Base-by-base conservation (phyloP, 140 eudicot species). In the Stevia rebaudiana region DNA sequence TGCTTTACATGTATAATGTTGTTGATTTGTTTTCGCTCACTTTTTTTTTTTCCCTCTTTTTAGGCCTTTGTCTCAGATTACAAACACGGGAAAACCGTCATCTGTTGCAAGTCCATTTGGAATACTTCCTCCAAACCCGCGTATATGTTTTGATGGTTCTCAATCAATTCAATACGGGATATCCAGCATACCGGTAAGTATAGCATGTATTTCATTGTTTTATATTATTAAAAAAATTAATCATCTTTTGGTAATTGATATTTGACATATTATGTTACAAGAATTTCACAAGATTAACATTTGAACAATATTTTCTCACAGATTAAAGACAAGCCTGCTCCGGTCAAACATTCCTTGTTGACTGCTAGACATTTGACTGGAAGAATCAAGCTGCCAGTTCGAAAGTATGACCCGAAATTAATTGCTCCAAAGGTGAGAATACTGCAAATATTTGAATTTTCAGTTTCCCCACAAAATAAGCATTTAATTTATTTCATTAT, bases 161-260 rank as follows among this genome's bases (percentile, higher is more conserved):
- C 57, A 23, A 33, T 39, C 82, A 39, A 63, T 76, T 70, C 80
- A 65, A 17, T 68, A 67, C 54, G 90, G 95, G 69, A 86, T 86
- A 67, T 81, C 95, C 41, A 81, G 84, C 73, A 56, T 84, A 31
- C 82, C 88, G 67, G 91, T 83, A 81, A 81, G 79, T 72, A 13
- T 49, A 64, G 2, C 40, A 17, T 63, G 22, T n/a, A 33, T 53
- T 37, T 50, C 15, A 21, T 16, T 25, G 12, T 33, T 64, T 21
- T 35, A 3, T 54, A 28, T 64, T 37, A 22, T 52, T 3, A 30
- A 33, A 13, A 8, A 24, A 21, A 53, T 24, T 39, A n/a, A 24
- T 22, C 1, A n/a, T 18, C n/a, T 31, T 19, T 6, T 59, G 28
- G 15, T 62, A 30, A 30, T 46, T 54, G 55, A 23, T 16, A 44